Conservation (phyloP, 306 rosid species). For the Carpinus viminea region DNA sequence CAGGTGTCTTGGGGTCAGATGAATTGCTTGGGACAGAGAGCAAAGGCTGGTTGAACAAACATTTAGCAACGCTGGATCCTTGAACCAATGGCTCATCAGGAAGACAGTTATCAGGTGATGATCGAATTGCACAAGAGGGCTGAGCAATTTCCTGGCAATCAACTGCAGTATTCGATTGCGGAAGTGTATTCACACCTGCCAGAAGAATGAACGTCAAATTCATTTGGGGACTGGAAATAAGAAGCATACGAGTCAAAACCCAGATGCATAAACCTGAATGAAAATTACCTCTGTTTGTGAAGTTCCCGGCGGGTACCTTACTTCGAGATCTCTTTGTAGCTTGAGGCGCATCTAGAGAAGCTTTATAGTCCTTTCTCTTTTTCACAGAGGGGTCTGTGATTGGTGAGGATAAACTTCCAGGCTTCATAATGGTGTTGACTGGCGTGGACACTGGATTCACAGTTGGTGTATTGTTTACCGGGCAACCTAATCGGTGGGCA, state of each 20-base stretch:
- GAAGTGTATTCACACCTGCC: conserved; percentile 38
- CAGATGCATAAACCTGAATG: conserved; percentile 18
- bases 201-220: conserved; percentile 1
- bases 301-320: conserved; percentile 32
- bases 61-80: conserved; percentile 70
- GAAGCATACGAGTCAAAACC: conserved; percentile 3
- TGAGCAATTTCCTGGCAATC: conserved; percentile 37
- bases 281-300: conserved; percentile 40
- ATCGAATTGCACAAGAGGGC: conserved; percentile 36
- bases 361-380: conserved; percentile 53
- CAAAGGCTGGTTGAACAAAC: conserved; percentile 65
- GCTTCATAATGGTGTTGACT: conserved; percentile 34
- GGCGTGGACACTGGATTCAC: conserved; percentile 43
- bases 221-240: background rate
- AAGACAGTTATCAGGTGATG: conserved; percentile 34
- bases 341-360: conserved; percentile 32
- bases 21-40: conserved; percentile 39
- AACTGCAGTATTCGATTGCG: conserved; percentile 31
- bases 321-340: conserved; percentile 56
- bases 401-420: conserved; percentile 45
- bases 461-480: conserved; percentile 29
- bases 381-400: conserved; percentile 26
- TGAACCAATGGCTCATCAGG: conserved; percentile 39
- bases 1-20: conserved; percentile 63
- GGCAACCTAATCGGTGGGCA: conserved; percentile 35